phyloP scores from a whole-genome alignment of 176 grass and related monocot genomes.

The Aegilops longissima region DNA sequence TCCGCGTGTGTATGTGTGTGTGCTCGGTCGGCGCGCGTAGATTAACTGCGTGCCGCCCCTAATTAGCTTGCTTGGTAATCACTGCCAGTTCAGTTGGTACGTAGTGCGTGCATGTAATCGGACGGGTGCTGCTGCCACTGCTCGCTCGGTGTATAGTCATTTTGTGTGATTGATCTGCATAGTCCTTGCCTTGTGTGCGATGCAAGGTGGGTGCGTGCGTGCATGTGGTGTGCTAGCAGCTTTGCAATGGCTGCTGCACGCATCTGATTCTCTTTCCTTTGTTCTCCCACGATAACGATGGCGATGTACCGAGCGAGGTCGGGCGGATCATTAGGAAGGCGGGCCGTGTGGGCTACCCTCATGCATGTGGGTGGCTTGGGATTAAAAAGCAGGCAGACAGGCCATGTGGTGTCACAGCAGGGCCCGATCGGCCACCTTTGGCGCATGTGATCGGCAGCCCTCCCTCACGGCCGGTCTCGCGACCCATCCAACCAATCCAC shows the following conservation, averaged over 20 bases:
- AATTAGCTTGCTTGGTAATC: constrained; percentile 38
- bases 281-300: background rate
- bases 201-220: constrained; percentile 12
- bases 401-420: constrained; percentile 38
- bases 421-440: background rate
- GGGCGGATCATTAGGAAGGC: constrained; percentile 20
- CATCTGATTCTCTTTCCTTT: background rate
- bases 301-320: background rate
- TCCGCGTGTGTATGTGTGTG: background rate
- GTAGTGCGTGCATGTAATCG: background rate
- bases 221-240: constrained; percentile 23
- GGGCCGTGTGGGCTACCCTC: constrained; percentile 33
- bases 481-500: background rate
- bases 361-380: constrained; percentile 33
- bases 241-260: constrained; percentile 15
- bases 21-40: constrained; percentile 21
- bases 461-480: background rate
- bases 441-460: constrained; percentile 36
- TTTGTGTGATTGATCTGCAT: background rate
- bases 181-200: background rate
- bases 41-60: constrained; percentile 9
- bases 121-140: background rate
- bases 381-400: constrained; percentile 27
- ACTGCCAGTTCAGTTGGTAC: background rate
- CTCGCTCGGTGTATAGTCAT: constrained; percentile 7